Evolutionary conservation across 129 eudicot genomes (phyloP), one percentile per base, ranked within the genome.

Genomic region (Centella asiatica): DNA sequence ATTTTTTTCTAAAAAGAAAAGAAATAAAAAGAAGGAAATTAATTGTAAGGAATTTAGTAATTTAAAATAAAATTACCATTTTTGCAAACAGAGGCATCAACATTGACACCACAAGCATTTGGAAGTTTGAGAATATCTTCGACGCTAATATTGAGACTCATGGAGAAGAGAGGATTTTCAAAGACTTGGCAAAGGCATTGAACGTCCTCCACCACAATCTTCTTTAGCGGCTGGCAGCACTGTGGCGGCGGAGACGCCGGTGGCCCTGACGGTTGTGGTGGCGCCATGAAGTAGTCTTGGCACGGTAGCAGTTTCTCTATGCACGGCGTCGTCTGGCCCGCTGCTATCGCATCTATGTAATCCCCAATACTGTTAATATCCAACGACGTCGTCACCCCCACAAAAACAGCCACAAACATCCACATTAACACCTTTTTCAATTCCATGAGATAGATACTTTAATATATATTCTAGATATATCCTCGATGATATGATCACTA

Each of bases 51-150:
- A n/a, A n/a, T n/a, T n/a, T n/a, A n/a, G n/a, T n/a, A n/a, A n/a
- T n/a, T n/a, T n/a, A n/a, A n/a, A n/a, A n/a, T n/a, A n/a, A n/a
- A n/a, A n/a, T n/a, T n/a, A n/a, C n/a, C n/a, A n/a, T n/a, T n/a
- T n/a, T 48, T 51, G 31, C 57, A 51, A 31, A 24, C 32, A 51
- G n/a, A 28, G 0, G 13, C 0, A 12, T 51, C 57, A 24, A 51
- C 23, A 24, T 28, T 51, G 23, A 10, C 32, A n/a, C 26, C 26
- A 51, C 57, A 51, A 26, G 57, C 57, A 17, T 24, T 24, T 5
- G 57, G 57, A 51, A 51, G 57, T 51, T 51, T 51, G 29, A 51
- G 23, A 31, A 51, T 12, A 0, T 51, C 57, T 5, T 51, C 57
- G 5, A 51, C 4, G 5, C 29, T 22, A 11, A 51, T 31, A 51